These are phyloP conservation scores for Chlamydomonas schloesseri DNA, from an alignment of 139 green algal genomes.

Conservation along the genomic window DNA sequence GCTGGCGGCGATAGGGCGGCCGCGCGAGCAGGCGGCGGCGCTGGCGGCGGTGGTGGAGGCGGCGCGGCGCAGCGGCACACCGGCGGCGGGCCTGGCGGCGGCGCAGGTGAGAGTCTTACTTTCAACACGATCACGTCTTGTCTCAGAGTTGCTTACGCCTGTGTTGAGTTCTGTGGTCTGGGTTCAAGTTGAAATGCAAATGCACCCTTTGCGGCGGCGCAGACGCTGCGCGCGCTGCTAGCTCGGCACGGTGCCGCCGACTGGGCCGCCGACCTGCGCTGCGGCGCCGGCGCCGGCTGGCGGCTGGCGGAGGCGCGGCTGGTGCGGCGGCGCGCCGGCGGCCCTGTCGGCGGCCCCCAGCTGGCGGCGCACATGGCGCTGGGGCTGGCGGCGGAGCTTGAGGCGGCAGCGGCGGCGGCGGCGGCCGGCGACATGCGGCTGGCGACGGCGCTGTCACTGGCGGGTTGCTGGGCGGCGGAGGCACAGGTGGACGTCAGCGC, in stretches of 20 bases:
- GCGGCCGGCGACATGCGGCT: slow-evolving; percentile 31
- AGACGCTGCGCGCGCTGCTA: slow-evolving; percentile 17
- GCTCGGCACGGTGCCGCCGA: background rate
- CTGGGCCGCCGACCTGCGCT: slow-evolving; percentile 6
- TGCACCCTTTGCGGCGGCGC: too few species aligned
- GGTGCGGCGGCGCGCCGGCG: slow-evolving; percentile 4
- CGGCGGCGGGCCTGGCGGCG: slow-evolving; percentile 25
- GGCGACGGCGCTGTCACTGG: slow-evolving; percentile 65
- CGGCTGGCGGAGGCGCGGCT: slow-evolving; percentile 32
- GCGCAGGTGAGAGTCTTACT: background rate
- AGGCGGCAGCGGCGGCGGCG: background rate
- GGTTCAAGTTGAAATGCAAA: too few species aligned
- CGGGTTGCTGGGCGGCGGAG: slow-evolving; percentile 80
- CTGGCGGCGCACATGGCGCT: slow-evolving; percentile 30
- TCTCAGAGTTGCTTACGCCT: too few species aligned
- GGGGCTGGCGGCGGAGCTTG: slow-evolving; percentile 4
- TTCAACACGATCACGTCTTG: too few species aligned
- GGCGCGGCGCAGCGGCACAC: slow-evolving; percentile 22
- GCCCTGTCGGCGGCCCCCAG: background rate
- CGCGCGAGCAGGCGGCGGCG: slow-evolving; percentile 31
- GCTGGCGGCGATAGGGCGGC: slow-evolving; percentile 41
- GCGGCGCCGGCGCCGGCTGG: slow-evolving; percentile 27
- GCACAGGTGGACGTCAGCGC: slow-evolving; percentile 44
- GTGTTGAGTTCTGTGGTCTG: too few species aligned
- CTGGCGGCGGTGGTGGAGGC: slow-evolving; percentile 16